Percentiles rank a stretch among this genome's conserved stretches.
Evolutionary conservation across 2,329 filamentous ascomycete species (phyloP).

Genomic region (Graphiopsis chlorocephala): DNA sequence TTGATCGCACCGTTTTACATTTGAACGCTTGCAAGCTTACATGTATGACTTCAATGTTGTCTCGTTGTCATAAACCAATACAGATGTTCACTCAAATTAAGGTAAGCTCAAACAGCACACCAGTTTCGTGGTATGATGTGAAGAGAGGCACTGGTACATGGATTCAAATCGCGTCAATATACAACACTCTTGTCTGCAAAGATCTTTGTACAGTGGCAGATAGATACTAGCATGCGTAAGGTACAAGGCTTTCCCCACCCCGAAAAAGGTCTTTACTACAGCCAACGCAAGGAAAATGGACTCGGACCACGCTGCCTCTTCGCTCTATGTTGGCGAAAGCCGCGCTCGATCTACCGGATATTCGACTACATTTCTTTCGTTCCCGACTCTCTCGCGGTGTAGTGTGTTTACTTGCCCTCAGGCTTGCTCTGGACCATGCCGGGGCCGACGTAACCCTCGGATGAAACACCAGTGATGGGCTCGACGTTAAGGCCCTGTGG

Average conservation of each 20-base stretch:
- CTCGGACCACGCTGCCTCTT: not conserved
- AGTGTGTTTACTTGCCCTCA: slow-evolving; percentile 21
- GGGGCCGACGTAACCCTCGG: slow-evolving; percentile 73
- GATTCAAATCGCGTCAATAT: not conserved
- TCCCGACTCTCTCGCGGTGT: not conserved
- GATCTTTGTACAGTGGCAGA: slow-evolving; percentile 17
- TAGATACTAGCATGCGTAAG: slow-evolving; percentile 15
- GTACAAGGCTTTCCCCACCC: slow-evolving; percentile 10
- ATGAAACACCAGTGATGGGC: slow-evolving; percentile 79
- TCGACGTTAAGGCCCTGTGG: slow-evolving; percentile 76
- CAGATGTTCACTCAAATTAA: not conserved
- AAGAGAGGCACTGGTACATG: not conserved
- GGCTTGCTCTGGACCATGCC: slow-evolving; percentile 65
- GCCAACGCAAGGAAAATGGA: slow-evolving; percentile 15
- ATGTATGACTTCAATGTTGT: not conserved
- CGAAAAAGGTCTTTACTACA: slow-evolving; percentile 10
- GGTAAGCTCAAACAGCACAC: not conserved
- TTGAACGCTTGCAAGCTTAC: not conserved
- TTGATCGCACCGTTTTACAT: not conserved
- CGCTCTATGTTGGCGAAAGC: not conserved
- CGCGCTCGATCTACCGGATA: slow-evolving; percentile 3
- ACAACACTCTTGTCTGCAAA: slow-evolving; percentile 3
- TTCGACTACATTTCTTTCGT: slow-evolving; percentile 17
- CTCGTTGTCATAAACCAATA: not conserved
- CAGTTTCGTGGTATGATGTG: not conserved